A percentile compares a stretch with the other conserved stretches of the same genome.
phyloP scores from a whole-genome alignment of 345 rosid genomes.

The Clausena lansium region DNA sequence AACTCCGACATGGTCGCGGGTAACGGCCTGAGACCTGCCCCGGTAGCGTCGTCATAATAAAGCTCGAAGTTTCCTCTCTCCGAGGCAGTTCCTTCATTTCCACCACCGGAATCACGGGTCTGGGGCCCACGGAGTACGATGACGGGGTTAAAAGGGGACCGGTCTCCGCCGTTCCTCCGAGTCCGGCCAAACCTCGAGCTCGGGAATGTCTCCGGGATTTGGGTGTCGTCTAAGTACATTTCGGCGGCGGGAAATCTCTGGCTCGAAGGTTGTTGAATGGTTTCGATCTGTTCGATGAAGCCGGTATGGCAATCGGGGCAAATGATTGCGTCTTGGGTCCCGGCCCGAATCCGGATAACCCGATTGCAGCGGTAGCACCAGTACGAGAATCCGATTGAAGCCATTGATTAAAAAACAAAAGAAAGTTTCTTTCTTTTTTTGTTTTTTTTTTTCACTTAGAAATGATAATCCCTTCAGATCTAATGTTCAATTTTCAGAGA shows the following conservation, averaged over 20 bases:
- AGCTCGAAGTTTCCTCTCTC: constrained; percentile 50
- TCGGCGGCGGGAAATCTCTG: constrained; percentile 26
- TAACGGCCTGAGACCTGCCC: constrained; percentile 57
- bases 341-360: constrained; percentile 27
- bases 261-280: constrained; percentile 30
- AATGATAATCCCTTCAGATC: neutral
- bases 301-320: constrained; percentile 59
- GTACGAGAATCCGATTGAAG: constrained; percentile 37
- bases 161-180: constrained; percentile 49
- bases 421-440: neutral
- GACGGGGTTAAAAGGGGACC: constrained; percentile 66
- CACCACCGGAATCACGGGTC: constrained; percentile 25
- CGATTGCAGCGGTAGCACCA: constrained; percentile 68
- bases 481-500: neutral
- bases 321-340: constrained; percentile 28
- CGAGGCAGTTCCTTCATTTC: constrained; percentile 16
- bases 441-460: too few species aligned
- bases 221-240: constrained; percentile 23
- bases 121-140: constrained; percentile 51
- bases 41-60: constrained; percentile 59
- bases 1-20: constrained; percentile 69
- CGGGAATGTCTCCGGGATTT: constrained; percentile 16
- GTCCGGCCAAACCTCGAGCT: constrained; percentile 34
- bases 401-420: constrained; percentile 15
- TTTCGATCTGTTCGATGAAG: constrained; percentile 47